Conservation (phyloP, 768 basidiomycete genomes). For the Lyophyllum atratum region DNA sequence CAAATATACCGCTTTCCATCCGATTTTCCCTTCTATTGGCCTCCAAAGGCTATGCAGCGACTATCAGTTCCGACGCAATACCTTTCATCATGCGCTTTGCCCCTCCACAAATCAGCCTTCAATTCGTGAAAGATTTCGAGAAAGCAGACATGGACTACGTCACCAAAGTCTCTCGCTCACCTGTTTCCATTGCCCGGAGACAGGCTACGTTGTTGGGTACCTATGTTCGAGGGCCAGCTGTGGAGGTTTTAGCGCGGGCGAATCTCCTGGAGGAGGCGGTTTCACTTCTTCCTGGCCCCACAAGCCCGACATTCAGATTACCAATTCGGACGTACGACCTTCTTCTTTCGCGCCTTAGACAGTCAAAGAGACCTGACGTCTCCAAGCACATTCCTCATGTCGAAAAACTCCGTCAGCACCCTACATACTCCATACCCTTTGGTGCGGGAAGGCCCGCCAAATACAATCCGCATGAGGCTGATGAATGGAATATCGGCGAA, state of each 20-base stretch:
- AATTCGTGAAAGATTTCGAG: constrained; percentile 43
- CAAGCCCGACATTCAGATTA: constrained; percentile 29
- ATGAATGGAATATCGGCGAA: neutral
- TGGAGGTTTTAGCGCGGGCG: constrained; percentile 41
- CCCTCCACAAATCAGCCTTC: constrained; percentile 27
- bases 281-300: constrained; percentile 41
- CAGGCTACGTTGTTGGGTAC: constrained; percentile 13
- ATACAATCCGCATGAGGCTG: neutral
- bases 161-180: constrained; percentile 4
- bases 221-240: constrained; percentile 35
- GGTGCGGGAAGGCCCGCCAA: neutral
- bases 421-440: neutral
- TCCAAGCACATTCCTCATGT: constrained; percentile 17
- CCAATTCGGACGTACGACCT: constrained; percentile 36
- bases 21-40: constrained; percentile 35
- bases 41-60: constrained; percentile 37
- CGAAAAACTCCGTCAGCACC: constrained; percentile 17
- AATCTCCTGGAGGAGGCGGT: constrained; percentile 44
- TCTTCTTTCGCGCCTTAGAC: constrained; percentile 28
- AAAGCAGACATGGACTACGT: constrained; percentile 22
- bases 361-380: constrained; percentile 6
- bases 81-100: constrained; percentile 47
- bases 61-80: constrained; percentile 26
- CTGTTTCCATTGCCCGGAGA: neutral
- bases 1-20: constrained; percentile 29